Evolutionary conservation across 208 protist genomes (phyloP).

Genomic region (Crithidia brevicula): DNA sequence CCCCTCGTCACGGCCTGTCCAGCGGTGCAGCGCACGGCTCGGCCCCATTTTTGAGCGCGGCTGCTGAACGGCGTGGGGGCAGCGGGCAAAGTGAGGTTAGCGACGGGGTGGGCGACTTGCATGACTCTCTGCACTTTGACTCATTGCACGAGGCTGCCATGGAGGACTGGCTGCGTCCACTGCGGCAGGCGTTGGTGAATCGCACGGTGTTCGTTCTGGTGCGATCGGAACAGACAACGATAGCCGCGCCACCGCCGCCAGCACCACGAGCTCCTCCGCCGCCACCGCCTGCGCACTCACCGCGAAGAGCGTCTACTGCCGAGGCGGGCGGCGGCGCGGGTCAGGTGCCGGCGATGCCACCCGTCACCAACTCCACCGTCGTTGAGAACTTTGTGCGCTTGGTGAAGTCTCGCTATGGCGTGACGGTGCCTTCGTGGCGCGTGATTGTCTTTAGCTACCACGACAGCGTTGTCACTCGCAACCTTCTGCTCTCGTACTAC

Average conservation of each 20-base stretch:
- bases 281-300: not conserved
- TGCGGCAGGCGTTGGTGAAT: constrained; percentile 31
- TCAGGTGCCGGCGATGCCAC: not conserved
- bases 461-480: constrained; percentile 32
- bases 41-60: not conserved
- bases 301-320: not conserved
- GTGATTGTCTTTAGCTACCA: constrained; percentile 57
- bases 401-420: constrained; percentile 30
- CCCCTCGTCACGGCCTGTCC: not conserved
- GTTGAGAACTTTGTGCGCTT: constrained; percentile 11
- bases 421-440: constrained; percentile 61
- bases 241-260: not conserved
- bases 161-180: constrained; percentile 26
- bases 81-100: not conserved
- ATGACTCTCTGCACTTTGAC: not conserved
- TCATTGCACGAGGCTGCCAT: not conserved
- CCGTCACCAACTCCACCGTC: not conserved
- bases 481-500: constrained; percentile 33
- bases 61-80: not conserved
- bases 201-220: constrained; percentile 29
- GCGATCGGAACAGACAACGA: not conserved
- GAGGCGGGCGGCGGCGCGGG: not conserved
- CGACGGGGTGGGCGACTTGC: not conserved
- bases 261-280: not conserved
- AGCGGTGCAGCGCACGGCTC: not conserved